These are phyloP conservation scores for Alternaria atra DNA, from an alignment of 2,329 filamentous ascomycete species.

Conservation along the genomic window DNA sequence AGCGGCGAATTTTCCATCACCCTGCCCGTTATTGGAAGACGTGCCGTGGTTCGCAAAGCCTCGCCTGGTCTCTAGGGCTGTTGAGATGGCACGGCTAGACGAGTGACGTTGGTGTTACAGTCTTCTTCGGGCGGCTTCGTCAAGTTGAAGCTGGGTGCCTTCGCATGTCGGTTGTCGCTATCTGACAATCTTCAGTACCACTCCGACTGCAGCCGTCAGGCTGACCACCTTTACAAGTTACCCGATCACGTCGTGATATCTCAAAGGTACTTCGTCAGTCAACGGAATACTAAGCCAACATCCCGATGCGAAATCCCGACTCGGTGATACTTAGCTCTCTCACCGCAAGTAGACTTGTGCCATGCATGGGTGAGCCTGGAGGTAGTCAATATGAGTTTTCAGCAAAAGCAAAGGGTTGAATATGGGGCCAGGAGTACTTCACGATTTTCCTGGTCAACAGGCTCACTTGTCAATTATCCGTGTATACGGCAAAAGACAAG, in stretches of 20 bases:
- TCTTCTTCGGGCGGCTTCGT: background rate
- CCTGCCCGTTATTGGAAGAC: constrained; percentile 23
- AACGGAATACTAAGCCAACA: background rate
- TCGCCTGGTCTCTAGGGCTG: constrained; percentile 15
- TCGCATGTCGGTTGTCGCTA: background rate
- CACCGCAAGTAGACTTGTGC: background rate
- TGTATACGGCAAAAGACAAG: background rate
- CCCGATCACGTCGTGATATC: background rate
- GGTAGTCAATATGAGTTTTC: too few relatives aligned
- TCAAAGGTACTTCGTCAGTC: background rate
- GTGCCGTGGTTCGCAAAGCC: constrained; percentile 19
- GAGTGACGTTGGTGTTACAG: constrained; percentile 12
- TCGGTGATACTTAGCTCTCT: background rate
- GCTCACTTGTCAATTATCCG: background rate
- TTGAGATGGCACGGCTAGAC: constrained; percentile 13
- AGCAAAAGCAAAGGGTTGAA: background rate
- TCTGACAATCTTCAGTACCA: background rate
- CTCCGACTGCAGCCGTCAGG: background rate
- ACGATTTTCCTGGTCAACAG: background rate
- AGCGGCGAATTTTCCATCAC: constrained; percentile 30
- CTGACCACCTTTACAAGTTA: background rate
- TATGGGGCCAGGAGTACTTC: background rate
- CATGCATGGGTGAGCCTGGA: background rate
- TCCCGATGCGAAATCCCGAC: background rate
- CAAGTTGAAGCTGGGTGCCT: background rate